phyloP scores from a whole-genome alignment of 768 basidiomycete species.

The Lactarius indigo region DNA sequence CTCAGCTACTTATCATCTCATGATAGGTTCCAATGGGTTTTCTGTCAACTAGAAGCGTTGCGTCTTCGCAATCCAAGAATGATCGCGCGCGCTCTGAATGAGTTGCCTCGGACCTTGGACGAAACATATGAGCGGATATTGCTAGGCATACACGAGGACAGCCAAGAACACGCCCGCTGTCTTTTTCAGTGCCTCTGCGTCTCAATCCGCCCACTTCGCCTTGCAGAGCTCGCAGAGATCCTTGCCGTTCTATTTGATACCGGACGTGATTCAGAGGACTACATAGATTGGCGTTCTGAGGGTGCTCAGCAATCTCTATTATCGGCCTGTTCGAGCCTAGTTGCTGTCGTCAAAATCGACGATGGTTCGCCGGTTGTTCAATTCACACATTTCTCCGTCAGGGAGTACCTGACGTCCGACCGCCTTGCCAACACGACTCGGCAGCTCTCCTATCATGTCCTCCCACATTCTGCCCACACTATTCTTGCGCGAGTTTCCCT shows the following conservation, averaged over 20 bases:
- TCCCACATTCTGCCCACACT: not conserved
- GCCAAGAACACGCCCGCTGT: not conserved
- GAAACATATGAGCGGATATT: constrained; percentile 1
- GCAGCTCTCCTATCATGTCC: not conserved
- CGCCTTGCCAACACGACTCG: not conserved
- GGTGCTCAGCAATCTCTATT: not conserved
- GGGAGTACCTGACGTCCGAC: constrained; percentile 8
- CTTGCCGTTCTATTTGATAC: constrained; percentile 1
- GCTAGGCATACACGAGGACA: not conserved
- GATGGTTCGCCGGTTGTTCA: not conserved
- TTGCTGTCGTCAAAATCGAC: not conserved
- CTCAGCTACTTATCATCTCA: not conserved
- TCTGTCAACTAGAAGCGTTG: constrained; percentile 7
- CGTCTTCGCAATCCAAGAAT: not conserved
- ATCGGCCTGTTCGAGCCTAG: constrained; percentile 3
- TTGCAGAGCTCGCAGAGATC: constrained; percentile 13
- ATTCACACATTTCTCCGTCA: constrained; percentile 14
- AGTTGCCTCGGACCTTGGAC: constrained; percentile 1
- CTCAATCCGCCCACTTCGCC: constrained; percentile 2
- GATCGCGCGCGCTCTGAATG: not conserved
- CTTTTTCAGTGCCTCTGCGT: constrained; percentile 10
- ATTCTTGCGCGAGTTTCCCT: constrained; percentile 7
- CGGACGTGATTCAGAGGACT: not conserved
- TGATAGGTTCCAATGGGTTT: constrained; percentile 7
- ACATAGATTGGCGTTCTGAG: not conserved